Evolutionary conservation across 805 yeast genomes (phyloP).

Genomic region (Cyberlindnera veronae): DNA sequence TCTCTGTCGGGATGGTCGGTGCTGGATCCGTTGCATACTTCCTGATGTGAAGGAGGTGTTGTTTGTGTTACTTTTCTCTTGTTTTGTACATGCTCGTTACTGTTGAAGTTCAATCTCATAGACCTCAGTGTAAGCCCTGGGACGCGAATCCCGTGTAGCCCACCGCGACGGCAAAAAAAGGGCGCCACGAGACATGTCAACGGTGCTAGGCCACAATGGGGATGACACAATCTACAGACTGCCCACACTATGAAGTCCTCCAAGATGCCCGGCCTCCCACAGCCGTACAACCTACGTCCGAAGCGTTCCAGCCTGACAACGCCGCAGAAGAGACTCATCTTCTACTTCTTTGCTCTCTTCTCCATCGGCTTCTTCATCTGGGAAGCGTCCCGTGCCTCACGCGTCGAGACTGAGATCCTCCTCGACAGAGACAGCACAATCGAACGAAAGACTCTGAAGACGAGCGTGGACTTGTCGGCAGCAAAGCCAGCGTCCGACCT

Average conservation of each 20-base stretch:
- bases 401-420: conserved; percentile 21
- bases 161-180: neutral
- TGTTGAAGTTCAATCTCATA: too few relatives aligned
- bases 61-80: neutral
- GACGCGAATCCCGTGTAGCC: too few relatives aligned
- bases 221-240: neutral
- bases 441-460: conserved; percentile 1
- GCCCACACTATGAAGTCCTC: conserved; percentile 27
- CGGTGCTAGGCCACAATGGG: too few relatives aligned
- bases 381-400: conserved; percentile 23
- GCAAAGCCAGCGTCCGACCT: neutral
- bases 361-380: conserved; percentile 33
- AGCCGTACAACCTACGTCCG: conserved; percentile 37
- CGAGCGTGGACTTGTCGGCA: neutral
- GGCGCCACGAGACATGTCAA: neutral
- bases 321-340: conserved; percentile 43
- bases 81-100: too few relatives aligned
- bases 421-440: conserved; percentile 21
- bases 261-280: conserved; percentile 38
- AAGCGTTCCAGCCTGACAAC: conserved; percentile 36
- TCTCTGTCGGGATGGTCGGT: conserved; percentile 42
- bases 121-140: too few relatives aligned
- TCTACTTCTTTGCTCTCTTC: conserved; percentile 34
- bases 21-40: conserved; percentile 32
- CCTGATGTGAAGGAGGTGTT: conserved; percentile 16